Conservation (phyloP, 495 filamentous ascomycete genomes). For the Pyrenula aspistea region DNA sequence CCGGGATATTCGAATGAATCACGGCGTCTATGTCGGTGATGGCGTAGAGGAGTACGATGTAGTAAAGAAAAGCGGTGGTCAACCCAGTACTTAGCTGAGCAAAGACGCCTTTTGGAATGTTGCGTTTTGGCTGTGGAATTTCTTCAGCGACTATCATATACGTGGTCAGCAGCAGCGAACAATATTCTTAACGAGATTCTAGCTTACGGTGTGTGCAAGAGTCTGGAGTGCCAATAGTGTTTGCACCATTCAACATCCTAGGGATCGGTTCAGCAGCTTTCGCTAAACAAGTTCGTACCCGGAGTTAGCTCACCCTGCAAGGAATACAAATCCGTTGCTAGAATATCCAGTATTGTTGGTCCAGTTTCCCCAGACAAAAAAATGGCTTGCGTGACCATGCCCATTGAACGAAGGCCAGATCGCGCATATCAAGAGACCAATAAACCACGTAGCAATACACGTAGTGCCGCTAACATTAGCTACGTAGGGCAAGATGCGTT, state of each 20-base stretch:
- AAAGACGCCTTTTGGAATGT: slow-evolving; percentile 51
- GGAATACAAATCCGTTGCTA: slow-evolving; percentile 55
- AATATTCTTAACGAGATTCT: neutral
- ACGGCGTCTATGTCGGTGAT: slow-evolving; percentile 52
- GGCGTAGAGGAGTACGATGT: slow-evolving; percentile 54
- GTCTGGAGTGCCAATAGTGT: slow-evolving; percentile 64
- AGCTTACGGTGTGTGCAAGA: slow-evolving; percentile 41
- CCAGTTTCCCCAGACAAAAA: slow-evolving; percentile 49
- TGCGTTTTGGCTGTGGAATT: slow-evolving; percentile 45
- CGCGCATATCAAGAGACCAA: slow-evolving; percentile 56
- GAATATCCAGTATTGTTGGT: slow-evolving; percentile 54
- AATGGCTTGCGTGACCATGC: slow-evolving; percentile 38
- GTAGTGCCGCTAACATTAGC: slow-evolving; percentile 51
- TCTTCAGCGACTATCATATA: slow-evolving; percentile 49
- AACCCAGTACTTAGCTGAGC: slow-evolving; percentile 48
- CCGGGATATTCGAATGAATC: slow-evolving; percentile 34
- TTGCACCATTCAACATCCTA: slow-evolving; percentile 67
- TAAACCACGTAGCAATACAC: slow-evolving; percentile 46
- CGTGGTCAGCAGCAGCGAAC: neutral
- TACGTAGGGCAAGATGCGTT: slow-evolving; percentile 49
- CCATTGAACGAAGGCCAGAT: slow-evolving; percentile 43
- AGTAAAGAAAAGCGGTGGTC: slow-evolving; percentile 43
- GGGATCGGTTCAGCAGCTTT: slow-evolving; percentile 7
- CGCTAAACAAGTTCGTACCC: neutral
- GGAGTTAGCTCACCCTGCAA: slow-evolving; percentile 14